Evolutionary conservation across 2,329 filamentous ascomycete genomes (phyloP).

Genomic region (Parafenestella ontariensis): DNA sequence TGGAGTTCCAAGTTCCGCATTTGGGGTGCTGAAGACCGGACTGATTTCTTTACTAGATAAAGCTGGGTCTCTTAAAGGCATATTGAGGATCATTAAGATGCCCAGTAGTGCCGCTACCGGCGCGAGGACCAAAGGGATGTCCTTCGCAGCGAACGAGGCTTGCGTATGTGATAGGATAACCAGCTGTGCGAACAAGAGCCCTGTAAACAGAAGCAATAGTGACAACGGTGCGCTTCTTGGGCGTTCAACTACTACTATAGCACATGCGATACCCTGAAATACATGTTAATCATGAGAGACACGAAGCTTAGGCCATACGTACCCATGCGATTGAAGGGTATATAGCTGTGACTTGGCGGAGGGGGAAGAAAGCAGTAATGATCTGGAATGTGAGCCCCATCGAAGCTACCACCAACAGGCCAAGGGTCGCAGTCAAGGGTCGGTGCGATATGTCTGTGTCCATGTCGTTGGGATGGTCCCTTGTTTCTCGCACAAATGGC

Average conservation of each 20-base stretch:
- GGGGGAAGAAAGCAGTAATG: constrained; percentile 30
- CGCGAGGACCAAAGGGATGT: constrained; percentile 41
- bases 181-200: constrained; percentile 46
- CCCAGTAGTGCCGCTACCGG: constrained; percentile 55
- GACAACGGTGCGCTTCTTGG: constrained; percentile 52
- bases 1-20: constrained; percentile 69
- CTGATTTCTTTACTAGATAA: constrained; percentile 66
- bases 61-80: constrained; percentile 72
- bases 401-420: constrained; percentile 31
- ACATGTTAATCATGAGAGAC: constrained; percentile 17
- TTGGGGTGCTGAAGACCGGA: constrained; percentile 62
- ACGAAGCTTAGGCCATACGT: constrained; percentile 7
- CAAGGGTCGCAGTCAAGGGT: constrained; percentile 34
- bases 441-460: constrained; percentile 34
- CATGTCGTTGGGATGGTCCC: constrained; percentile 40
- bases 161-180: constrained; percentile 37
- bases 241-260: constrained; percentile 48
- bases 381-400: constrained; percentile 38
- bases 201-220: constrained; percentile 47
- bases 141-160: constrained; percentile 35
- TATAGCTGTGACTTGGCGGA: constrained; percentile 21
- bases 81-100: constrained; percentile 65
- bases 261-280: constrained; percentile 42
- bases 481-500: constrained; percentile 55
- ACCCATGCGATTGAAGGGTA: constrained; percentile 46